phyloP scores from a whole-genome alignment of 495 filamentous ascomycete genomes.

The Daldinia grandis region DNA sequence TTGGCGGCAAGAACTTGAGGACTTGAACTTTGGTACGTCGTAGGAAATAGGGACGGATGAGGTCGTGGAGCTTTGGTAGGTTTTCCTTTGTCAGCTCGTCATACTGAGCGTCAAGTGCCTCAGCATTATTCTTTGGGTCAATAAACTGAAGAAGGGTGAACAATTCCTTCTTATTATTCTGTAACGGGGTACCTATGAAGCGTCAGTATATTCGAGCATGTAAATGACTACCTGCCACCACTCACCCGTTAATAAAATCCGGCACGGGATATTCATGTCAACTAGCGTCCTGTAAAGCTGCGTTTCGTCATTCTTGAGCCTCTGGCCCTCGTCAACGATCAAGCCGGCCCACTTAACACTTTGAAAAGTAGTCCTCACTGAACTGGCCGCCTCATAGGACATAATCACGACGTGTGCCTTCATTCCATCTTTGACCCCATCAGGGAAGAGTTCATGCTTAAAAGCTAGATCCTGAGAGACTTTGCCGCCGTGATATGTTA shows the following conservation, averaged over 20 bases:
- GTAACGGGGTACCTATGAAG: conserved; percentile 74
- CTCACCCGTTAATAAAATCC: conserved; percentile 78
- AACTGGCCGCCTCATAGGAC: conserved; percentile 86
- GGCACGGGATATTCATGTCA: conserved; percentile 76
- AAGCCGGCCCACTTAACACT: conserved; percentile 83
- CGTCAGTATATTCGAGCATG: conserved; percentile 29
- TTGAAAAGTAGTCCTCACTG: conserved; percentile 72
- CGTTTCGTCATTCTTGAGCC: conserved; percentile 92
- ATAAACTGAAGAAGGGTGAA: conserved; percentile 97
- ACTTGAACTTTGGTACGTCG: conserved; percentile 88
- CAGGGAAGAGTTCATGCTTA: conserved; percentile 84
- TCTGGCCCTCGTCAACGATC: conserved; percentile 95
- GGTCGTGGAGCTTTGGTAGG: conserved; percentile 77
- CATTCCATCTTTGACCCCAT: conserved; percentile 60
- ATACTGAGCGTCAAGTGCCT: conserved; percentile 77
- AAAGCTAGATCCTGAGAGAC: conserved; percentile 73
- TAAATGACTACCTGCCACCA: conserved; percentile 21
- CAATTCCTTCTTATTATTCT: conserved; percentile 93
- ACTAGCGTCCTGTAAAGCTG: conserved; percentile 78
- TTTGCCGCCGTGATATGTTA: conserved; percentile 85
- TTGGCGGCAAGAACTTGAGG: conserved; percentile 85
- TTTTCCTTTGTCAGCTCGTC: conserved; percentile 79
- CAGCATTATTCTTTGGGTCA: conserved; percentile 72
- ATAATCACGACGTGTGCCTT: conserved; percentile 92
- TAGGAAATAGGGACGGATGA: conserved; percentile 80